A percentile compares a stretch with the other conserved stretches of the same genome.
Conservation (phyloP, 2,329 filamentous ascomycete genomes). For the Claviceps cyperi region DNA sequence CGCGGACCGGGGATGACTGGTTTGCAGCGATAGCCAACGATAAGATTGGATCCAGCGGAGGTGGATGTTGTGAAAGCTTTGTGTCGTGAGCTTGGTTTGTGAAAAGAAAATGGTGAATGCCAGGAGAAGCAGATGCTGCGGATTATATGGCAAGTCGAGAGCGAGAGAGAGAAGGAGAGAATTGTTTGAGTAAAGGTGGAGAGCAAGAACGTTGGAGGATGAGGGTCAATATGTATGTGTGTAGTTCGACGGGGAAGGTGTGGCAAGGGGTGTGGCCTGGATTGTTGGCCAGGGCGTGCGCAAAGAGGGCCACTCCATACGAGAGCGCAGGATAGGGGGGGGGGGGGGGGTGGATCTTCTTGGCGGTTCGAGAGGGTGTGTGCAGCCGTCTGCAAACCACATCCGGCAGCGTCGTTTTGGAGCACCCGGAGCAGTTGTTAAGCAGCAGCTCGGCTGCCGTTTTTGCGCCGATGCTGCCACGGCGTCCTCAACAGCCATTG, state of each 20-base stretch:
- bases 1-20: constrained; percentile 6
- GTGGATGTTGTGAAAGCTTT: neutral
- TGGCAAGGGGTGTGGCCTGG: neutral
- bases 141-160: neutral
- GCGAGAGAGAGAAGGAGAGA: constrained; percentile 3
- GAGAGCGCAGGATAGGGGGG: no score
- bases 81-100: neutral
- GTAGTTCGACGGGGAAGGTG: neutral
- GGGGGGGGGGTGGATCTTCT: neutral
- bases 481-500: no score
- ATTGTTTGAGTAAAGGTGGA: constrained; percentile 1
- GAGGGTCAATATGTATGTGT: constrained; percentile 12
- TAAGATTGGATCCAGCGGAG: neutral
- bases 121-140: neutral
- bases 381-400: neutral
- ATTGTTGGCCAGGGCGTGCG: neutral
- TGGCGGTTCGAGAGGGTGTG: neutral
- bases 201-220: constrained; percentile 4
- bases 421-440: no score
- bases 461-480: no score
- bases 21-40: neutral
- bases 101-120: neutral
- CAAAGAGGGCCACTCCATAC: neutral
- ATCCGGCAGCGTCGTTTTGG: no score
- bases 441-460: no score